Conservation (phyloP, 169 alveolate genomes). For the Eimeria praecox region DNA sequence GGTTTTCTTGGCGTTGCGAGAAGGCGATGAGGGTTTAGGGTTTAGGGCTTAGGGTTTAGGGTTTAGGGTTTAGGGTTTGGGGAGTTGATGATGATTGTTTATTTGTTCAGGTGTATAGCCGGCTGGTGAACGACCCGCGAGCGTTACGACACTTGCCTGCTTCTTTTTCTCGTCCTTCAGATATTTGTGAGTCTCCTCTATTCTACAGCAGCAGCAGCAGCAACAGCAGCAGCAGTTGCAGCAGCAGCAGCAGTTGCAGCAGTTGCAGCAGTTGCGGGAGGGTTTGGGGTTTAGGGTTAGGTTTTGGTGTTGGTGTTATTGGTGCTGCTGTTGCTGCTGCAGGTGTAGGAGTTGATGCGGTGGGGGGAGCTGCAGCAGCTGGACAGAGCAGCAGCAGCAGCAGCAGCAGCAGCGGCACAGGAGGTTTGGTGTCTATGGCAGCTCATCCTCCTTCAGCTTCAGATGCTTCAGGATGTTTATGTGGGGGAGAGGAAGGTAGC, state of each 20-base stretch:
- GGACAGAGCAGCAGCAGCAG: constrained; percentile 36
- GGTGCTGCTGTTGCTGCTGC: constrained; percentile 1
- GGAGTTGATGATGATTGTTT: not conserved
- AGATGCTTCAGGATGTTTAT: not conserved
- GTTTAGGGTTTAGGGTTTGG: constrained; percentile 5
- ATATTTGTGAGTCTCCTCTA: constrained; percentile 14
- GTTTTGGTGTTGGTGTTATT: not conserved
- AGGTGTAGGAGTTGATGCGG: not conserved
- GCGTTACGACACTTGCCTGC: constrained; percentile 65
- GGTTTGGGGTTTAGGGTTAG: too few species aligned
- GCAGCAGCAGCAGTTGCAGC: not conserved
- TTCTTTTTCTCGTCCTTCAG: not conserved
- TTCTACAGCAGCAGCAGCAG: constrained; percentile 4
- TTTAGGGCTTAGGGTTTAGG: not conserved
- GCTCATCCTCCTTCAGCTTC: not conserved
- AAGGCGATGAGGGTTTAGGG: not conserved
- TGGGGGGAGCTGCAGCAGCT: not conserved
- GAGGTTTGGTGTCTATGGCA: not conserved
- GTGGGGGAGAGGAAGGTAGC: constrained; percentile 34
- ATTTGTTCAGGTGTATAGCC: constrained; percentile 59
- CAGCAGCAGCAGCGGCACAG: constrained; percentile 60
- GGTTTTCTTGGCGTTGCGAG: not conserved
- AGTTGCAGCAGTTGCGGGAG: constrained; percentile 25
- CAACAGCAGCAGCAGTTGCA: not conserved
- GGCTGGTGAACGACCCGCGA: constrained; percentile 70